These are phyloP conservation scores for Scheffersomyces cryptocercus DNA, from an alignment of 1,139 yeast species.

Conservation along the genomic window DNA sequence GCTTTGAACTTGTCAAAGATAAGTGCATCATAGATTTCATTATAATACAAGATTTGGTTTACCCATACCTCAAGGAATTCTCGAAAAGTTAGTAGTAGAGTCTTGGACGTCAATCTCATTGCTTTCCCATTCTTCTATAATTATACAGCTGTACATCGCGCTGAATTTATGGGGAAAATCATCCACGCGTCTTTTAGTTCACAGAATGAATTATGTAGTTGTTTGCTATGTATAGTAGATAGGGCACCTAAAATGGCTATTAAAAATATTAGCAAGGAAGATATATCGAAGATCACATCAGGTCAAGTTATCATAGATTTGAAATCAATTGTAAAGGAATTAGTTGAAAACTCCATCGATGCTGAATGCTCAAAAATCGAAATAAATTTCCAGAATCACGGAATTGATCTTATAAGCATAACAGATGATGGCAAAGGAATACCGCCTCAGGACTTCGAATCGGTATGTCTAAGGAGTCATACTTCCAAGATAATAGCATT, in stretches of 20 bases:
- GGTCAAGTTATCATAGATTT: slow-evolving; percentile 91
- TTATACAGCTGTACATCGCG: no score
- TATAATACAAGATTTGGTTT: slow-evolving; percentile 48
- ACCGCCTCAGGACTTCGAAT: slow-evolving; percentile 52
- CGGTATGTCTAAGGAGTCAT: slow-evolving; percentile 68
- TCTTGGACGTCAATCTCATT: slow-evolving; percentile 24
- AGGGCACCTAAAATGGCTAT: slow-evolving; percentile 20
- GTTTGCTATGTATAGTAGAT: background rate
- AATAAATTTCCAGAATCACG: slow-evolving; percentile 65
- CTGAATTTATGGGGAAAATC: background rate
- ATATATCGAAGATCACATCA: slow-evolving; percentile 77
- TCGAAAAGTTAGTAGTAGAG: slow-evolving; percentile 31
- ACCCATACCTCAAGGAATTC: slow-evolving; percentile 46
- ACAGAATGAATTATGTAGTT: no score
- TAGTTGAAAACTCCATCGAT: slow-evolving; percentile 84
- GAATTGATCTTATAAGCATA: slow-evolving; percentile 72
- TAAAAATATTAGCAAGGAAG: slow-evolving; percentile 40
- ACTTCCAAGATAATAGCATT: slow-evolving; percentile 74
- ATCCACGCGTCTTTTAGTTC: background rate
- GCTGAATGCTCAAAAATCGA: slow-evolving; percentile 72
- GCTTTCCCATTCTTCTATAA: no score
- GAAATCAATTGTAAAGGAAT: slow-evolving; percentile 75
- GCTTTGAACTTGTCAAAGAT: slow-evolving; percentile 38
- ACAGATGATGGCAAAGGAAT: slow-evolving; percentile 83
- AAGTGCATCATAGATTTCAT: slow-evolving; percentile 43